Evolutionary conservation across 345 rosid genomes (phyloP).

Genomic region (Gossypium stocksii): DNA sequence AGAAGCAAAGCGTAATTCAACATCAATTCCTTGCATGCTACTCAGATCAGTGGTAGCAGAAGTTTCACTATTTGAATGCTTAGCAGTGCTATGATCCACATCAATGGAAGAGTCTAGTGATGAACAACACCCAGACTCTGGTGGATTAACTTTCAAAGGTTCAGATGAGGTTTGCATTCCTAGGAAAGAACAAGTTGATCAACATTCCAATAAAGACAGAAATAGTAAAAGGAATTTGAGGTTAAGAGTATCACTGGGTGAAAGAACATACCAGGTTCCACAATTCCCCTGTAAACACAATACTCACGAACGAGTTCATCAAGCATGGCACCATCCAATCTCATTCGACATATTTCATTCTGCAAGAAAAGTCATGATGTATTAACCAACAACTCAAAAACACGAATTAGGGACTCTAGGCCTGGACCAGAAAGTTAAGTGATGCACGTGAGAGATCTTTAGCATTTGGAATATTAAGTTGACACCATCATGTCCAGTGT

Average conservation of each 20-base stretch:
- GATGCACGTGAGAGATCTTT: not conserved
- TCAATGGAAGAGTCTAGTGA: constrained; percentile 49
- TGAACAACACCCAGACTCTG: constrained; percentile 39
- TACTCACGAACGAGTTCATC: constrained; percentile 87
- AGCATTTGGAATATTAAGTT: not conserved
- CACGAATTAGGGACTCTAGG: not conserved
- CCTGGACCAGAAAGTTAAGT: not conserved
- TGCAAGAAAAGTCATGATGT: constrained; percentile 26
- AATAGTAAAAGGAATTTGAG: not conserved
- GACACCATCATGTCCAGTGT: not conserved
- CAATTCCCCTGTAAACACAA: constrained; percentile 88
- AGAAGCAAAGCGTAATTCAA: constrained; percentile 51
- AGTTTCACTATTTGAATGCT: constrained; percentile 55
- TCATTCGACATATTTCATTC: constrained; percentile 95
- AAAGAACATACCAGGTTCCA: constrained; percentile 40
- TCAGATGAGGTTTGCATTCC: constrained; percentile 35
- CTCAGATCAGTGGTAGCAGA: constrained; percentile 38
- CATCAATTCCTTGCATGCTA: constrained; percentile 44
- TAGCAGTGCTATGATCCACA: constrained; percentile 40
- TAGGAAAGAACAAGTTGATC: constrained; percentile 19
- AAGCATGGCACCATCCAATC: constrained; percentile 59
- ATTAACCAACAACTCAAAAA: not conserved
- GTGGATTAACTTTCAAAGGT: constrained; percentile 38
- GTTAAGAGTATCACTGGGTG: constrained; percentile 34
- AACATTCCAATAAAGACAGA: constrained; percentile 13